phyloP scores from a whole-genome alignment of 495 filamentous ascomycete genomes.

The Talaromyces wortmannii region DNA sequence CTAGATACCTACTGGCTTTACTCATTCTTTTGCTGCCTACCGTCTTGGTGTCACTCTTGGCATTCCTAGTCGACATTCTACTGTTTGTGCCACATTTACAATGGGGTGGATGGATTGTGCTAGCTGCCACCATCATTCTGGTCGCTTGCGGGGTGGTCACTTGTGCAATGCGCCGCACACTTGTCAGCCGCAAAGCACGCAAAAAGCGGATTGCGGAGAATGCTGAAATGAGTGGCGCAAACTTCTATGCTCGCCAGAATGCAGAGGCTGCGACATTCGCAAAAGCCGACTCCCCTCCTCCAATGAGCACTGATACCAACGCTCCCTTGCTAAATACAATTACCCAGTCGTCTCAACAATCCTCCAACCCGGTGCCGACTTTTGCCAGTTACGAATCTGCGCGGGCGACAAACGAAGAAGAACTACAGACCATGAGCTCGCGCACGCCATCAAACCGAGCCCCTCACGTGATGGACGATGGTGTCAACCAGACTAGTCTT shows the following conservation, averaged over 20 bases:
- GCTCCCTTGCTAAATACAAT: conserved; percentile 36
- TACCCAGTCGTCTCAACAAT: not conserved
- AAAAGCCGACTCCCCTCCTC: conserved; percentile 36
- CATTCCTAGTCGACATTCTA: conserved; percentile 92
- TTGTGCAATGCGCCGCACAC: conserved; percentile 93
- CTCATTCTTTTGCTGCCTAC: conserved; percentile 83
- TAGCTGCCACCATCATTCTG: conserved; percentile 84
- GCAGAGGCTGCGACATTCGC: conserved; percentile 36
- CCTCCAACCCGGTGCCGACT: conserved; percentile 47
- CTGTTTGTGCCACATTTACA: conserved; percentile 90
- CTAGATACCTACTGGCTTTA: conserved; percentile 75
- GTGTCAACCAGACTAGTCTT: not conserved
- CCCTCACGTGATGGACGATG: not conserved
- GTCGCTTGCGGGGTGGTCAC: conserved; percentile 78
- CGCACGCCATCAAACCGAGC: conserved; percentile 36
- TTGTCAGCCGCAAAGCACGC: conserved; percentile 86
- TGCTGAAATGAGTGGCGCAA: conserved; percentile 89
- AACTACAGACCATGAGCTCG: conserved; percentile 74
- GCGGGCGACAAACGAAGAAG: conserved; percentile 60
- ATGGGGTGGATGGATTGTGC: conserved; percentile 93
- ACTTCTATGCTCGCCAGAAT: conserved; percentile 74
- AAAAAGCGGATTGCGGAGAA: conserved; percentile 89
- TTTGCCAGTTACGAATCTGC: conserved; percentile 77
- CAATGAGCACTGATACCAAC: conserved; percentile 39
- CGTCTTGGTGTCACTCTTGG: conserved; percentile 74